Conservation (phyloP, 2,329 filamentous ascomycete species). For the Colletotrichum godetiae region DNA sequence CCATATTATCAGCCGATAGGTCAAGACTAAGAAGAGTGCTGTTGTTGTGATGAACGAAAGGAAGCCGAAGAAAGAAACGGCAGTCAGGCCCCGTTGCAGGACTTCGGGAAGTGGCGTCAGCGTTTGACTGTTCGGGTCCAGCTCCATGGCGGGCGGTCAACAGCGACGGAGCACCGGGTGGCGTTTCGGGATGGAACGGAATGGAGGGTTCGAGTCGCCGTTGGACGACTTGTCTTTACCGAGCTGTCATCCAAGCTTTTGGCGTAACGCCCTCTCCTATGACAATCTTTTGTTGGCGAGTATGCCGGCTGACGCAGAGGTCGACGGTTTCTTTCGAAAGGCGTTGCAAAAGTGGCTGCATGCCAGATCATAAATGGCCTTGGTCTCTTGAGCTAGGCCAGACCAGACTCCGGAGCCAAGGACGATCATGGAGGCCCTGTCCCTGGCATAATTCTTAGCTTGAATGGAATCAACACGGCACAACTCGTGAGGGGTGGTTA, state of each 20-base stretch:
- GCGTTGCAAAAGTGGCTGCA: conserved; percentile 12
- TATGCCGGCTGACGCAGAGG: not conserved
- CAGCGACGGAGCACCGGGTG: not conserved
- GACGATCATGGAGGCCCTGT: conserved; percentile 13
- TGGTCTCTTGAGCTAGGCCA: not conserved
- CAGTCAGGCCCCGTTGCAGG: conserved; percentile 49
- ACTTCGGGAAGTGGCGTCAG: conserved; percentile 48
- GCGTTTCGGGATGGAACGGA: not conserved
- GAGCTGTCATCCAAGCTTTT: conserved; percentile 2
- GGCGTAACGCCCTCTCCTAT: not conserved
- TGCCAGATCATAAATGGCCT: conserved; percentile 22
- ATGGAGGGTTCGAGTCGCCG: not conserved
- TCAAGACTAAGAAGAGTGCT: conserved; percentile 47
- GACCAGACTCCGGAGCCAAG: conserved; percentile 11
- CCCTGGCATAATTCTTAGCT: conserved; percentile 2
- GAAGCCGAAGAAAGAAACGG: conserved; percentile 49
- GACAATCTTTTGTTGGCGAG: not conserved
- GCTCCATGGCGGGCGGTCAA: conserved; percentile 8
- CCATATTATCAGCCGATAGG: conserved; percentile 49
- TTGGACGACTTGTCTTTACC: conserved; percentile 1
- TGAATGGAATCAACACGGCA: not conserved
- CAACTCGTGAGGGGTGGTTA: not conserved
- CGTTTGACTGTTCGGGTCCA: conserved; percentile 36
- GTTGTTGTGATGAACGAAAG: conserved; percentile 49
- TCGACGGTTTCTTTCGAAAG: not conserved